These are phyloP conservation scores for Xenosphaeropsis pyriputrescens DNA, from an alignment of 2,329 filamentous ascomycete species.

Conservation along the genomic window DNA sequence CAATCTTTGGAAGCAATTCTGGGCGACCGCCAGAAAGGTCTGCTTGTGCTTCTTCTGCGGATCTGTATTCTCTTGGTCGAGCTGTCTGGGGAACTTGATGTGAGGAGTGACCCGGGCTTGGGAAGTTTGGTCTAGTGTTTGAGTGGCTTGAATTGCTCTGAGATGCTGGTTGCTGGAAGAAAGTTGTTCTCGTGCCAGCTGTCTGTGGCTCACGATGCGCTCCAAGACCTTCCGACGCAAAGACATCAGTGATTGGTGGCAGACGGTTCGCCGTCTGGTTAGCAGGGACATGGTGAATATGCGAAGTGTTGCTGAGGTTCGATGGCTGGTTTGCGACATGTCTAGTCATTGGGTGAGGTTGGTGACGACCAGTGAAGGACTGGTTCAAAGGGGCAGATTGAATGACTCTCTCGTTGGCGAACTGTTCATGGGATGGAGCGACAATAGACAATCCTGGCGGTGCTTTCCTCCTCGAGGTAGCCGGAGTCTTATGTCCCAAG, in stretches of 20 bases:
- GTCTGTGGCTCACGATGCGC: conserved; percentile 33
- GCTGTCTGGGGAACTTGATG: conserved; percentile 37
- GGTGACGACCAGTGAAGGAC: conserved; percentile 82
- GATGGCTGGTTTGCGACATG: conserved; percentile 73
- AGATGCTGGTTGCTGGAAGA: conserved; percentile 11
- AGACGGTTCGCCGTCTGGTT: conserved; percentile 83
- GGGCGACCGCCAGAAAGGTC: conserved; percentile 83
- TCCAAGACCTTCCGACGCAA: conserved; percentile 61
- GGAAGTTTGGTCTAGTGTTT: conserved; percentile 51
- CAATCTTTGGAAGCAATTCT: conserved; percentile 80
- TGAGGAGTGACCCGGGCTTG: conserved; percentile 61
- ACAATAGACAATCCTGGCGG: conserved; percentile 88
- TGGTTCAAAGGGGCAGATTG: conserved; percentile 92
- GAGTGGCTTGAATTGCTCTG: conserved; percentile 45
- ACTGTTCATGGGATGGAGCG: conserved; percentile 83
- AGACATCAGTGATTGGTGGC: conserved; percentile 89
- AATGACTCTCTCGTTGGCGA: conserved; percentile 87
- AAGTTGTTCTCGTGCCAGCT: conserved; percentile 5
- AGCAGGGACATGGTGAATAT: conserved; percentile 82
- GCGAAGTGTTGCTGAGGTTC: conserved; percentile 68
- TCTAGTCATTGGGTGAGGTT: conserved; percentile 60
- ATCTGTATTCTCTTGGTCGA: conserved; percentile 77
- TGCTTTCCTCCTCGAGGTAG: conserved; percentile 61
- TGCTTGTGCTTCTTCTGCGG: conserved; percentile 88
- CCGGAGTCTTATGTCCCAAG: conserved; percentile 49